Evolutionary conservation across 768 basidiomycete species (phyloP).

Genomic region (Mycena albidolilacea): DNA sequence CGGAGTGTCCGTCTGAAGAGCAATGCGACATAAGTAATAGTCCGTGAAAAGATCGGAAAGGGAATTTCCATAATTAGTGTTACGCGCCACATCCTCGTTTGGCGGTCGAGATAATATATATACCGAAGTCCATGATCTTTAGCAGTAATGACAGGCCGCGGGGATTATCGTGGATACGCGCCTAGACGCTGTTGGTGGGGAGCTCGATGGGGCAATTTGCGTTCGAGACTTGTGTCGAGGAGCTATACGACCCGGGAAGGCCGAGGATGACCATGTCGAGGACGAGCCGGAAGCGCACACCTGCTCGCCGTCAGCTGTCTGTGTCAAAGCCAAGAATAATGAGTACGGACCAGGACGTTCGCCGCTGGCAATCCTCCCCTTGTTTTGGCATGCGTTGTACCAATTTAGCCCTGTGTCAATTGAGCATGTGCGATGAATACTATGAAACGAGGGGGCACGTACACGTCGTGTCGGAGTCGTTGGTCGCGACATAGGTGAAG

Average conservation of each 20-base stretch:
- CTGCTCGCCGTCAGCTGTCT: conserved; percentile 45
- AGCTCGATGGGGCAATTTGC: conserved; percentile 83
- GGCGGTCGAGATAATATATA: conserved; percentile 7
- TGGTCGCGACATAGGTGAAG: conserved; percentile 86
- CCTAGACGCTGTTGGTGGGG: conserved; percentile 64
- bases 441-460: conserved; percentile 42
- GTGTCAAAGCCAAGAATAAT: background rate
- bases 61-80: conserved; percentile 29
- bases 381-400: conserved; percentile 85
- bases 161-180: background rate
- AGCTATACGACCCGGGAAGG: conserved; percentile 64
- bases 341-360: conserved; percentile 70
- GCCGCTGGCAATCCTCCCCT: conserved; percentile 61
- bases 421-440: conserved; percentile 20
- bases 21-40: conserved; percentile 30
- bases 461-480: conserved; percentile 90
- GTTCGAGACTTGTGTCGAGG: conserved; percentile 70
- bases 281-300: conserved; percentile 75
- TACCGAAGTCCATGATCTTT: conserved; percentile 19
- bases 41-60: conserved; percentile 19
- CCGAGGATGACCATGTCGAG: conserved; percentile 81
- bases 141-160: conserved; percentile 25
- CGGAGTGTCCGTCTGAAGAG: conserved; percentile 23
- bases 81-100: conserved; percentile 18
- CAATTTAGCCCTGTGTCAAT: conserved; percentile 71